Conservation (phyloP, 2,329 filamentous ascomycete genomes). For the Colletotrichum theobromicola region DNA sequence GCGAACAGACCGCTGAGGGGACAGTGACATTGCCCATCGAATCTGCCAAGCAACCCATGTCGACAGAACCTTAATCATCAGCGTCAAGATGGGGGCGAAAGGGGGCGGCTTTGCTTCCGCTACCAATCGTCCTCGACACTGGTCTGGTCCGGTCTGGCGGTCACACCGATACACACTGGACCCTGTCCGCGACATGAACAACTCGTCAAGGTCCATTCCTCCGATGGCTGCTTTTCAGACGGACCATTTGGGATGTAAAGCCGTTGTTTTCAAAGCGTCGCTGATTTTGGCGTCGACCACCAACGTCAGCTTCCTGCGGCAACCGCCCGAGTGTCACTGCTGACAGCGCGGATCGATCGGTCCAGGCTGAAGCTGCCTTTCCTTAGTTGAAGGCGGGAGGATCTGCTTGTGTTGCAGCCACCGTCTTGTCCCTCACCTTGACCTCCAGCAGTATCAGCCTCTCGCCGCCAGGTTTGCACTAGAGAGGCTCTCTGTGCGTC, state of each 20-base stretch:
- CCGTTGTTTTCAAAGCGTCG: constrained; percentile 2
- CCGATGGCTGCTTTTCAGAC: background rate
- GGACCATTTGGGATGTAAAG: background rate
- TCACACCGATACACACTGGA: background rate
- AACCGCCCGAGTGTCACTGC: background rate
- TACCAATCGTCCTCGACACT: background rate
- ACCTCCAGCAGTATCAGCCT: background rate
- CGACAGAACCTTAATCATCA: constrained; percentile 12
- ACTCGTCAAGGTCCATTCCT: background rate
- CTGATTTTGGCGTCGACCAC: background rate
- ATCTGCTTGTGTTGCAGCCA: background rate
- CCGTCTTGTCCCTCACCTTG: background rate
- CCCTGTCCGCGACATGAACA: background rate
- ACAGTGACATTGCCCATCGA: constrained; percentile 7
- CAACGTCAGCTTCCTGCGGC: constrained; percentile 1
- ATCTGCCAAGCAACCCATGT: constrained; percentile 14
- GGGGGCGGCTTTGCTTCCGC: background rate
- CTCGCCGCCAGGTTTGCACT: background rate
- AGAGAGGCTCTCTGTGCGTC: background rate
- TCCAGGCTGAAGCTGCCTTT: background rate
- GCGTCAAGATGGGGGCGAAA: background rate
- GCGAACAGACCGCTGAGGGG: constrained; percentile 11
- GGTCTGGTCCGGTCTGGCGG: background rate
- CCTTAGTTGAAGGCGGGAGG: background rate
- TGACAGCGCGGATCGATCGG: background rate